Conservation (phyloP, 495 filamentous ascomycete species). For the Lasiosphaeria hispida region DNA sequence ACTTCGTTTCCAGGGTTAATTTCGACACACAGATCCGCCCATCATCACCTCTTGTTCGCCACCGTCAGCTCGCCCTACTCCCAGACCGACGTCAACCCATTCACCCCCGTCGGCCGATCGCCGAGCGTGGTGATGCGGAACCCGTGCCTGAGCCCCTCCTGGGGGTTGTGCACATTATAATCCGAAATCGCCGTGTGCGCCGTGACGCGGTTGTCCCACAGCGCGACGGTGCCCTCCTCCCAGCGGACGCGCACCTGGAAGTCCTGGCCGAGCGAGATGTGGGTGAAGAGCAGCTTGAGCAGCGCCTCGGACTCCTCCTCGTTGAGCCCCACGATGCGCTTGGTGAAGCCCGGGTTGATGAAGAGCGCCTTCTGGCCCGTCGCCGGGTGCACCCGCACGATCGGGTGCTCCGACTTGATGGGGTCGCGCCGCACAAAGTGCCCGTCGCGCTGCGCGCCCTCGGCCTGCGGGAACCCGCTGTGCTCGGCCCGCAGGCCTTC, state of each 20-base stretch:
- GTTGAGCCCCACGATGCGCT: slow-evolving; percentile 69
- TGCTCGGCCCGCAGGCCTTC: slow-evolving; percentile 70
- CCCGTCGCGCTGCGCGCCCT: slow-evolving; percentile 57
- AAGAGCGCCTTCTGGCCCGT: slow-evolving; percentile 80
- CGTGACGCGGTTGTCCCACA: slow-evolving; percentile 74
- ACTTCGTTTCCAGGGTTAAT: neutral
- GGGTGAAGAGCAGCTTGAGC: slow-evolving; percentile 61
- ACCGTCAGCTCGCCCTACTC: neutral
- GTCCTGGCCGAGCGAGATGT: slow-evolving; percentile 54
- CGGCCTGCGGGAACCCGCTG: slow-evolving; percentile 68
- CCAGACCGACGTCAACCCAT: slow-evolving; percentile 43
- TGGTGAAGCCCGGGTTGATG: slow-evolving; percentile 79
- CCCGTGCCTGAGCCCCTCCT: slow-evolving; percentile 47
- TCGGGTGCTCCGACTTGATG: slow-evolving; percentile 64
- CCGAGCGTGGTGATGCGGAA: slow-evolving; percentile 48
- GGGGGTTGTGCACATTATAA: slow-evolving; percentile 45
- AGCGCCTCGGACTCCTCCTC: slow-evolving; percentile 68
- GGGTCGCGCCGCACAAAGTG: slow-evolving; percentile 66
- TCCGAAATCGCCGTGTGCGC: slow-evolving; percentile 55
- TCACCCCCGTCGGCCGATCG: slow-evolving; percentile 44
- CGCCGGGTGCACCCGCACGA: slow-evolving; percentile 71
- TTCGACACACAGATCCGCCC: neutral
- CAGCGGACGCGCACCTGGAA: slow-evolving; percentile 69
- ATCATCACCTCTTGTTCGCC: too few relatives aligned
- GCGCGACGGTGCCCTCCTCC: slow-evolving; percentile 65